Evolutionary conservation across 331 rosid genomes (phyloP), one percentile per base, ranked within the genome.

Genomic region (Pyracantha coccinea): DNA sequence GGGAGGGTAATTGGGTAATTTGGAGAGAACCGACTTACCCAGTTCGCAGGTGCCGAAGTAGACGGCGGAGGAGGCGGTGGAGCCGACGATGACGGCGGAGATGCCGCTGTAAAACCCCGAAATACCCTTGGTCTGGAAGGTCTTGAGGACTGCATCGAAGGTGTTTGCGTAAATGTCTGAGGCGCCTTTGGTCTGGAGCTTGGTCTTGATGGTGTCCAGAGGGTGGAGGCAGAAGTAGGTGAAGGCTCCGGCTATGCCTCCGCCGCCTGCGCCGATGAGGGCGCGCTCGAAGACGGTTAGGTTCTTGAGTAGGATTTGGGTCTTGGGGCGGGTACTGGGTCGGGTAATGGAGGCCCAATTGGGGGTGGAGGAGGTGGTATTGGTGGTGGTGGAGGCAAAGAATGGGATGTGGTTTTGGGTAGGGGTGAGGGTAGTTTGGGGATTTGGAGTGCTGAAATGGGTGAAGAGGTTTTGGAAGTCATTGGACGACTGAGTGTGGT

Each of bases 161-260:
- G 96, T 17, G 72, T 80, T 89, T 50, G 82, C 82, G 89, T 94
- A 94, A 73, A 94, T 69, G 16, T 74, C 73, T 0, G 97, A 84
- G 1, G 97, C 97, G 68, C 99, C 99, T 53, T 86, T 90, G 19
- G 97, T 77, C 60, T 94, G 99, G 80, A 94, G 88, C 84, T 88
- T 94, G 65, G 96, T 94, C 53, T 92, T 94, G 76, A 94, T 81
- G 38, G 97, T 80, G 78, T 94, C 97, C 16, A 94, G 92, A 0
- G 99, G 99, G 45, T 69, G 96, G 41, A 94, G 90, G 78, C 96
- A 94, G 7, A 89, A 96, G 78, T 92, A 89, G 44, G 99, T 94
- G 82, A 94, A 94, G 21, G 99, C 99, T 1, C 97, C 97, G 2
- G 99, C 97, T 17, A 92, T 85, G 41, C 96, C 94, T 0, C 99